A percentile compares a stretch with the other conserved stretches of the same genome.
Evolutionary conservation across 495 filamentous ascomycete genomes (phyloP).

Genomic region (Aspergillus coremiiformis): DNA sequence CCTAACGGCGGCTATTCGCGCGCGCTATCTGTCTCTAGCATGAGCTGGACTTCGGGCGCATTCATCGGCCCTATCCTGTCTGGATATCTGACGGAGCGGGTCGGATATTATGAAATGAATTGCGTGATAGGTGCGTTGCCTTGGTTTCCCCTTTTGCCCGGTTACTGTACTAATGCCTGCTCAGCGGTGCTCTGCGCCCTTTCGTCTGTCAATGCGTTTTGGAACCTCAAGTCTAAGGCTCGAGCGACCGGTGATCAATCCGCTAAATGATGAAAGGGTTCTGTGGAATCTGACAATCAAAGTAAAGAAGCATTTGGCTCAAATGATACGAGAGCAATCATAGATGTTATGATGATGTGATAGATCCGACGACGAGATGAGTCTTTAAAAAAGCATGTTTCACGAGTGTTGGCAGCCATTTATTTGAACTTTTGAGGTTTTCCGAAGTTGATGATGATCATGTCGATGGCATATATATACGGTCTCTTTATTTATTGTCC

Average conservation of each 20-base stretch:
- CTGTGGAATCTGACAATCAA: neutral
- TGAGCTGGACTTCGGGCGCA: constrained; percentile 24
- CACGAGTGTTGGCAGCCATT: too few relatives aligned
- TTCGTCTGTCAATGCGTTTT: constrained; percentile 4
- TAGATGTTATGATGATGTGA: neutral
- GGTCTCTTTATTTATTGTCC: too few relatives aligned
- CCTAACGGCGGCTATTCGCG: constrained; percentile 22
- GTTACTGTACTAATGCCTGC: neutral
- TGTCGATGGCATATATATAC: too few relatives aligned
- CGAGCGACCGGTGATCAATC: neutral
- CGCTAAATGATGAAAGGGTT: neutral
- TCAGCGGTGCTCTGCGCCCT: constrained; percentile 8
- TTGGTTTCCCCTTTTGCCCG: neutral
- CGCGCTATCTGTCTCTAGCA: constrained; percentile 21
- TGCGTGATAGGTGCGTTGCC: constrained; percentile 14
- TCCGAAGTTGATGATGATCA: too few relatives aligned
- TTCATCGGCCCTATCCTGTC: constrained; percentile 29
- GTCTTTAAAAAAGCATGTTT: too few relatives aligned
- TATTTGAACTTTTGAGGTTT: too few relatives aligned
- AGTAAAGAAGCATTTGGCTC: neutral
- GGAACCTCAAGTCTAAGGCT: neutral
- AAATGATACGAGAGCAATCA: neutral
- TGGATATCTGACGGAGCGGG: constrained; percentile 19
- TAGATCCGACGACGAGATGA: neutral
- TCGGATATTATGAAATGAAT: constrained; percentile 27